Evolutionary conservation across 2,329 filamentous ascomycete species (phyloP), one percentile per base, ranked within the genome.

Genomic region (Zopfia rhizophila): DNA sequence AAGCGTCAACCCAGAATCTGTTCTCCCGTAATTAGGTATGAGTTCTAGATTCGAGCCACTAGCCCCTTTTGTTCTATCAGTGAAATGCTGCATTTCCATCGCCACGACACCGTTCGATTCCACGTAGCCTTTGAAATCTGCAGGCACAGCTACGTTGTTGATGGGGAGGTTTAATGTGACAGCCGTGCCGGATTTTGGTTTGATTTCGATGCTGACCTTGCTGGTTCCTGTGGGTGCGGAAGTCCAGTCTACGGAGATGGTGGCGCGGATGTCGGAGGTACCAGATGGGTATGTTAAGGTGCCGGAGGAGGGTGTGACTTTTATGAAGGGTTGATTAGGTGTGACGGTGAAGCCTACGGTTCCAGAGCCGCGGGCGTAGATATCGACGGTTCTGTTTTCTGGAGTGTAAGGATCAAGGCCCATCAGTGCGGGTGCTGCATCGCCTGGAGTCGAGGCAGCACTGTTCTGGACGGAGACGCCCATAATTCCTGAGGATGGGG

Each of bases 381-480:
- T 56, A 8, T 66, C 63, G 39, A 66, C 59, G 14, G 58, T 60
- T 35, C 60, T 58, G 41, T 60, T 60, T 17, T 61, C 58, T n/a
- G 57, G 53, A 3, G 57, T 62, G 37, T 61, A 65, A 3, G 63
- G 61, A 25, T 56, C 48, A n/a, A 66, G 18, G 3, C 33, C 18
- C 12, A 44, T 33, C 5, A 63, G 47, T 1, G 50, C 27, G 1
- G 54, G 59, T 14, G 51, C 38, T 3, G 60, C 42, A 51, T 87
- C 84, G 7, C 85, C 85, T 0, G 84, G 83, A 6, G 87, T 79
- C 0, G 82, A 82, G 1, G 83, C 85, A 49, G 87, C 85, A 46
- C 77, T 80, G 3, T 80, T 84, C 61, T 89, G 84, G 1, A 86
- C 76, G 2, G 80, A 75, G 39, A 89, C 73, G 17, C 85, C 60